Evolutionary conservation across 495 filamentous ascomycete species (phyloP).

Genomic region (Podospora didyma): DNA sequence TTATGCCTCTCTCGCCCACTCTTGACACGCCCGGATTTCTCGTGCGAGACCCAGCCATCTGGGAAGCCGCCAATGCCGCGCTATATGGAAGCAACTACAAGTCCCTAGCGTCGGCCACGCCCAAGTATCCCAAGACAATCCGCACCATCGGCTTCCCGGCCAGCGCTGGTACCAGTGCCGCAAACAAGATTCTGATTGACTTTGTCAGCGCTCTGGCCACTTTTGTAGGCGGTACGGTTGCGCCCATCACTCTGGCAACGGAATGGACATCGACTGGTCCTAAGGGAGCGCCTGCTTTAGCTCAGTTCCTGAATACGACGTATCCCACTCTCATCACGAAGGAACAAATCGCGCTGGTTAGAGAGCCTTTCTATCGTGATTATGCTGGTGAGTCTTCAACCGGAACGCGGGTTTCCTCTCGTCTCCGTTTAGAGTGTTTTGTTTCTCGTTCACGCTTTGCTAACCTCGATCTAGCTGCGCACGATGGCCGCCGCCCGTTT

Average conservation of each 20-base stretch:
- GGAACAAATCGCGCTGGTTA: constrained; percentile 46
- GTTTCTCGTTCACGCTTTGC: background rate
- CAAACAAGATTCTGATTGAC: constrained; percentile 33
- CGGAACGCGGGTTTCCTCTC: too few species aligned
- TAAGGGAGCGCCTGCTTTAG: constrained; percentile 13
- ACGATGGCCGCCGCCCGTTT: constrained; percentile 48
- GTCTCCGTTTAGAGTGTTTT: background rate
- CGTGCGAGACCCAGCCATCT: constrained; percentile 42
- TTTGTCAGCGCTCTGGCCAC: constrained; percentile 35
- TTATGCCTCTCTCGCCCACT: constrained; percentile 41
- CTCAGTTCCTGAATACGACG: constrained; percentile 37
- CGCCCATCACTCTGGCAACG: constrained; percentile 30
- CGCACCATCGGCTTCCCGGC: constrained; percentile 34
- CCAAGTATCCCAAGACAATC: constrained; percentile 42
- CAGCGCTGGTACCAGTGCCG: constrained; percentile 22
- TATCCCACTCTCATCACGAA: constrained; percentile 50
- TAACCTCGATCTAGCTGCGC: constrained; percentile 14
- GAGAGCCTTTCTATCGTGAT: constrained; percentile 49
- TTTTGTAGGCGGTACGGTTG: constrained; percentile 34
- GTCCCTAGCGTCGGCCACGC: constrained; percentile 24
- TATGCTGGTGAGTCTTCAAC: constrained; percentile 38
- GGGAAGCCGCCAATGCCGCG: constrained; percentile 41
- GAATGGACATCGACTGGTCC: constrained; percentile 37
- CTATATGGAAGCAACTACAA: constrained; percentile 44
- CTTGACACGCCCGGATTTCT: constrained; percentile 50